Conservation (phyloP, 768 basidiomycete species). For the Xanthoconium stramineum region DNA sequence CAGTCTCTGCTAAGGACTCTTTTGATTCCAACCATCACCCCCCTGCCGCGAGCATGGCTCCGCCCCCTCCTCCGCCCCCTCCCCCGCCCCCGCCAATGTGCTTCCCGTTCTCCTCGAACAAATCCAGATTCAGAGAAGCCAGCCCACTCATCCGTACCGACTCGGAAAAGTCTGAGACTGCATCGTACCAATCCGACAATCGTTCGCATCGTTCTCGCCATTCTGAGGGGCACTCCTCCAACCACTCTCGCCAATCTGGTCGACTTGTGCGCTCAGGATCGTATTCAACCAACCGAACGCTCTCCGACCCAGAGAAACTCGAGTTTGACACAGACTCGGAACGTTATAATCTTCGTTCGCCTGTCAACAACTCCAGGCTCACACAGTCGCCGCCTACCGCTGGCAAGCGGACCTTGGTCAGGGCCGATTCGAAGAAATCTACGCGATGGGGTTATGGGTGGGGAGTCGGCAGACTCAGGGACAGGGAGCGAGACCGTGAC, state of each 20-base stretch:
- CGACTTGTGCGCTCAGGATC: constrained; percentile 41
- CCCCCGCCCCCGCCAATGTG: constrained; percentile 53
- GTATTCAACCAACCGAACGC: constrained; percentile 39
- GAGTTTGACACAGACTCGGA: constrained; percentile 63
- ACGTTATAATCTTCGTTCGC: constrained; percentile 42
- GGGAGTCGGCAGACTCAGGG: constrained; percentile 57
- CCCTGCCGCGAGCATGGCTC: constrained; percentile 41
- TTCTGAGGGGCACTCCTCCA: constrained; percentile 22
- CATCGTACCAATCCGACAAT: constrained; percentile 34
- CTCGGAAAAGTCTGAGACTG: constrained; percentile 44
- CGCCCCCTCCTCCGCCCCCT: constrained; percentile 48
- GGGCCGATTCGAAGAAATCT: constrained; percentile 55
- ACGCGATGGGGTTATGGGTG: constrained; percentile 69
- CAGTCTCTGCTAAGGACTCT: constrained; percentile 18
- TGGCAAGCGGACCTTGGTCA: constrained; percentile 45
- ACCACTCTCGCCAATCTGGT: constrained; percentile 20
- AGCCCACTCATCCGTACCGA: constrained; percentile 33
- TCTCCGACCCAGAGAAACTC: constrained; percentile 45
- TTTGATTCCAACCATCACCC: constrained; percentile 17
- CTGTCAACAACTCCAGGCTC: constrained; percentile 37
- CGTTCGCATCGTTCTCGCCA: constrained; percentile 26
- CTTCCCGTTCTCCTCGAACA: constrained; percentile 47
- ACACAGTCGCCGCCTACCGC: constrained; percentile 35
- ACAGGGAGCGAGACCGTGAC: constrained; percentile 39
- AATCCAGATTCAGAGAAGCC: constrained; percentile 24